Percentiles rank a stretch among this genome's conserved stretches.
Evolutionary conservation across 1,284 basidiomycete species (phyloP).

Genomic region (Taiwanofungus camphoratus): DNA sequence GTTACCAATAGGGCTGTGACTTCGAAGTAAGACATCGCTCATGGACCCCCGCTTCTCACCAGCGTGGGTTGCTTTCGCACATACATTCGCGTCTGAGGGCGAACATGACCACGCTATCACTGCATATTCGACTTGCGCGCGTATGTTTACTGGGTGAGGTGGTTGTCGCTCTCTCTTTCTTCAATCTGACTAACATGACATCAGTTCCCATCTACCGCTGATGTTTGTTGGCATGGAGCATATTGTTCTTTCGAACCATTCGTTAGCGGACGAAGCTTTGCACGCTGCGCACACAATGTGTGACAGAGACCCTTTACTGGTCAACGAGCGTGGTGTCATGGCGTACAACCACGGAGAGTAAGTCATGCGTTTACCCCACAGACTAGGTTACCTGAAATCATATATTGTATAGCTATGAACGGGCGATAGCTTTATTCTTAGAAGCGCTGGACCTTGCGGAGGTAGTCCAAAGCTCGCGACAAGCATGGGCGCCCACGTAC

Average conservation of each 20-base stretch:
- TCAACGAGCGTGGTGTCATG: constrained; percentile 93
- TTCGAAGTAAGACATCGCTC: constrained; percentile 82
- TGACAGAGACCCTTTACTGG: constrained; percentile 80
- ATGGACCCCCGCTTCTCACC: constrained; percentile 96
- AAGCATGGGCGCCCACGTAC: constrained; percentile 83
- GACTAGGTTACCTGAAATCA: neutral
- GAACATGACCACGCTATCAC: constrained; percentile 99
- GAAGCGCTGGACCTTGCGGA: constrained; percentile 70
- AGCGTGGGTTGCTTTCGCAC: constrained; percentile 96
- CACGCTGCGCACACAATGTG: constrained; percentile 78
- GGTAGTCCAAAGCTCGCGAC: constrained; percentile 79
- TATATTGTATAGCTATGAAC: constrained; percentile 46
- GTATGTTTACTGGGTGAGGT: constrained; percentile 87
- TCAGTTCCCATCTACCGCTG: constrained; percentile 85
- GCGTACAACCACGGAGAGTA: constrained; percentile 83
- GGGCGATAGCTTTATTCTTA: constrained; percentile 68
- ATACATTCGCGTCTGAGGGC: constrained; percentile 94
- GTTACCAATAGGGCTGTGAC: neutral
- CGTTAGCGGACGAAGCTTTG: constrained; percentile 84
- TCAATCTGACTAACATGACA: neutral
- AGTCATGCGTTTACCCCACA: constrained; percentile 26
- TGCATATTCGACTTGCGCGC: constrained; percentile 93
- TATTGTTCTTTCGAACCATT: constrained; percentile 81
- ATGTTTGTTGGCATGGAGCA: constrained; percentile 99
- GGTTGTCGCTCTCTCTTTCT: neutral